These are phyloP conservation scores for Boletus barrowsii DNA, from an alignment of 768 basidiomycete genomes.

Conservation along the genomic window DNA sequence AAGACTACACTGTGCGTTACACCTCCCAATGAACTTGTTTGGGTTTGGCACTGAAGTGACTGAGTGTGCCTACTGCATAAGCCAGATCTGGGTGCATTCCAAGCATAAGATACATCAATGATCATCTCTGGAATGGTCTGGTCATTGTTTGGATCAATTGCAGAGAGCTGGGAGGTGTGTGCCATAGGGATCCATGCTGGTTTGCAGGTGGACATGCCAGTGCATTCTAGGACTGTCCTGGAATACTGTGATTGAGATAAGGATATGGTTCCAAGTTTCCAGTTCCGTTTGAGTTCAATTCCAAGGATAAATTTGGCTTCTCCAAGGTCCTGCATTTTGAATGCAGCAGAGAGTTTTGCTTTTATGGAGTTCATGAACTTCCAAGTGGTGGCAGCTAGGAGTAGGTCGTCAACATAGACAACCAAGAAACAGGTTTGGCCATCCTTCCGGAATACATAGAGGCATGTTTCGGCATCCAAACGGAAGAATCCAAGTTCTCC, in stretches of 20 bases:
- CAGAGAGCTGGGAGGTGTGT: neutral
- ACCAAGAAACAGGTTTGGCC: neutral
- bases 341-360: neutral
- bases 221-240: constrained; percentile 9
- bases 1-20: too few species aligned
- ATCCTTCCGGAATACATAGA: neutral
- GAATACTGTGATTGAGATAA: constrained; percentile 26
- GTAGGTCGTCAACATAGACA: constrained; percentile 1
- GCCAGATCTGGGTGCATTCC: too few species aligned
- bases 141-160: neutral
- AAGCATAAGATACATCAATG: neutral
- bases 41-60: too few species aligned
- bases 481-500: neutral
- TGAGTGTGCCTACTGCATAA: too few species aligned
- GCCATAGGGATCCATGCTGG: constrained; percentile 8
- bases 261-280: constrained; percentile 20
- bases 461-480: neutral
- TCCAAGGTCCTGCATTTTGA: constrained; percentile 5
- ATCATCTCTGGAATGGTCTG: neutral
- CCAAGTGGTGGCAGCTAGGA: neutral
- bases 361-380: neutral
- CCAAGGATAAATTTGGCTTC: constrained; percentile 28
- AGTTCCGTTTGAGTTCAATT: constrained; percentile 29
- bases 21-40: neutral
- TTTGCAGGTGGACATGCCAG: neutral